Base-by-base conservation (phyloP, 1,284 basidiomycete genomes). In the Moesziomyces sp. region DNA sequence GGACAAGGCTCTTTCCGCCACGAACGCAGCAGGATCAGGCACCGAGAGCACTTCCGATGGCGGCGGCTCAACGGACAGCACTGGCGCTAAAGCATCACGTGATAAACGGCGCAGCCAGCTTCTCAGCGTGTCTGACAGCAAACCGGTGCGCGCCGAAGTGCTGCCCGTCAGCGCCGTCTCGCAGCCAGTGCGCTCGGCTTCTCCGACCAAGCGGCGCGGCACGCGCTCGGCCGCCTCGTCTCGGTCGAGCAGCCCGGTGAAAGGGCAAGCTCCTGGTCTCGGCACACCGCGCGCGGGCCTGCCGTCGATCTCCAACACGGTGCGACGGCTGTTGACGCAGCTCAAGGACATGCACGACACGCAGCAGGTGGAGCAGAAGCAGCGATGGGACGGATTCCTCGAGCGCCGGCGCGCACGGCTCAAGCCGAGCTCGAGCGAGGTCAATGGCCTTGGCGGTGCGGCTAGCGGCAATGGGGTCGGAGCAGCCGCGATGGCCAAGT, bases 351-450 rank as follows among this genome's bases (percentile, higher is more conserved):
- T 94, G 50, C 94, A 98, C 80, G 94, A 98, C 78, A 85, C 89
- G 68, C 89, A 91, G 54, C 94, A 99, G 81, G 86, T 87, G 7
- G 85, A 88, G 11, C 91, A 91, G 70, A 88, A 91, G 65, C 89
- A 89, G 61, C 91, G 92, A 58, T 99, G 97, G 96, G 93, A 97
- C 75, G 87, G 86, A 0, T 97, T 97, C 84, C 89, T 98, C 18
- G 89, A 88, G 68, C 89, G 82, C 6, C 89, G 85, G 6, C 78
- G 77, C 87, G 85, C 76, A 87, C 88, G 76, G 2, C 44, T 70
- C 1, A 55, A 72, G 33, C 56, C 50, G 6, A 26, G 53, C 7
- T 55, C 53, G 19, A 46, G 23, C 26, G 60, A 64, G 9, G 43
- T 51, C 1, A 70, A 54, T 44, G 55, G 56, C 18, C 16, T 19